Evolutionary conservation across 176 grass and related monocot species (phyloP), one percentile per base, ranked within the genome.

Genomic region (Oryza punctata): DNA sequence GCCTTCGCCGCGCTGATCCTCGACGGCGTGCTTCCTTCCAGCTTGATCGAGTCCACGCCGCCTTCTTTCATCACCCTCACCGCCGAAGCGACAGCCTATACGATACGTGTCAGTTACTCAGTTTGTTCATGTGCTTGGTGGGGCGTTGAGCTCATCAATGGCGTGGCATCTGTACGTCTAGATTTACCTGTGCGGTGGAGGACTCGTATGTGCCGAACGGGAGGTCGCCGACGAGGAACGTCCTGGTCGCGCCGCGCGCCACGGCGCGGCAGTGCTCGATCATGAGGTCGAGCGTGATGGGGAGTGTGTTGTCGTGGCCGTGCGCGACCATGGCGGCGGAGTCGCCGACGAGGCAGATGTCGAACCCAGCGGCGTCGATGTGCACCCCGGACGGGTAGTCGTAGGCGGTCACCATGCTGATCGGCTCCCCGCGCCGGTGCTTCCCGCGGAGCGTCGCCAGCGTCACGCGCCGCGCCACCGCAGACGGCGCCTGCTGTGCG

Each of bases 321-420:
- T 98, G 96, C 80, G 93, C 89, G 79, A 98, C 96, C 96, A 98
- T 98, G 85, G 96, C 92, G 46, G 96, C 96, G 60, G 96, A 98
- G 82, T 98, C 96, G n/a, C 96, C 96, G 44, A 98, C 96, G 25
- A 95, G 92, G 76, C 91, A 92, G 26, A 98, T 65, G 80, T 98
- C 96, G 85, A 98, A 80, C 21, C 91, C 92, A 15, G 96, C 91
- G 25, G 85, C 78, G 91, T 98, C 96, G 14, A 98, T 87, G 84
- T 98, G 96, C 23, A 93, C 92, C 16, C 91, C 96, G 16, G 93
- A 95, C 47, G 96, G 93, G 85, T 98, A 98, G 82, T 98, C 96
- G 87, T 98, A 98, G 37, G 96, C 96, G 76, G 91, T 98, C 84
- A 98, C 92, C 81, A 98, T 84, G 68, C 92, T 93, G 82, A 98